Evolutionary conservation across 2,329 filamentous ascomycete species (phyloP).

Genomic region (Trichoderma koningiopsis): DNA sequence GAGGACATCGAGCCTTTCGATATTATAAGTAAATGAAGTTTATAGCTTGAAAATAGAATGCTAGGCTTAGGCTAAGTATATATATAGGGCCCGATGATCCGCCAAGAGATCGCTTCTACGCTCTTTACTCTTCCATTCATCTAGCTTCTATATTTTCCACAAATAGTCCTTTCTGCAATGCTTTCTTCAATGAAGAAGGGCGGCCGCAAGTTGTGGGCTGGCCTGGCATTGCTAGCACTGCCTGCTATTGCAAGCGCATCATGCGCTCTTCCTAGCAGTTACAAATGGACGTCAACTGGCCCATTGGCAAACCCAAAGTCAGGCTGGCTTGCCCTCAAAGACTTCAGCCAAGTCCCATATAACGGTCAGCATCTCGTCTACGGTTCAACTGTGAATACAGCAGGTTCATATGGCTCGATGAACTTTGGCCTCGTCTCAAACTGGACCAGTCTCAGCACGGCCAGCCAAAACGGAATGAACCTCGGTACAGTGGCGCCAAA

Average conservation of each 20-base stretch:
- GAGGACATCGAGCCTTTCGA: not conserved
- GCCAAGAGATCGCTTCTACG: not conserved
- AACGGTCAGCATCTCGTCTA: not conserved
- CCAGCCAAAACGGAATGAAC: not conserved
- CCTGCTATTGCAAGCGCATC: not conserved
- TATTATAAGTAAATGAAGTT: not conserved
- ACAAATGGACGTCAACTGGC: constrained; percentile 1
- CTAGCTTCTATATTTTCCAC: not conserved
- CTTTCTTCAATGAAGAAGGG: not conserved
- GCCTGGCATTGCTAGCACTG: not conserved
- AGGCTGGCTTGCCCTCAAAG: not conserved
- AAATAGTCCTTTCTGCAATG: not conserved
- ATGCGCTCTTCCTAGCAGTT: not conserved
- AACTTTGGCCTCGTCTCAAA: not conserved
- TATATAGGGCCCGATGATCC: not conserved
- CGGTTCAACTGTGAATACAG: not conserved
- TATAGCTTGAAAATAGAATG: not conserved
- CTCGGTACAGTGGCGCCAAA: not conserved
- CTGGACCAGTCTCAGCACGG: not conserved
- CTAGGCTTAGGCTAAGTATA: not conserved
- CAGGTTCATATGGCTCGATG: not conserved
- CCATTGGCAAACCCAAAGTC: not conserved
- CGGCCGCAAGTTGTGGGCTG: not conserved
- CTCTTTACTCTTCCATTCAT: not conserved
- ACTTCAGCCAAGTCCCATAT: not conserved